Base-by-base conservation (phyloP, 805 yeast genomes). In the Hanseniaspora pseudoguilliermondii region DNA sequence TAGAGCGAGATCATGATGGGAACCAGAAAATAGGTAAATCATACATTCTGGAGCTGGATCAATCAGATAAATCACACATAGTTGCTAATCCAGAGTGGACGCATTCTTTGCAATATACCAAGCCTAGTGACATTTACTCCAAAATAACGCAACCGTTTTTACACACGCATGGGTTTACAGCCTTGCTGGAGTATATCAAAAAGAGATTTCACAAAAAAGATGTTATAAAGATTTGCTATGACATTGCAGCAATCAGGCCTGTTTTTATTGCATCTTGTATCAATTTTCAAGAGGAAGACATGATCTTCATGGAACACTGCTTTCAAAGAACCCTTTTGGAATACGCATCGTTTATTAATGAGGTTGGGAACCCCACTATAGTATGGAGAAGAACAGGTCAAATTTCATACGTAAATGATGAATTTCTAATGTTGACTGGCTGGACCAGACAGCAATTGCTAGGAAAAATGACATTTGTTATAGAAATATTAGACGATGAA, bases 321-420 rank as follows among this genome's bases (percentile, higher is more conserved):
- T 91, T 90, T 71, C 97, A 91, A 68, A 73, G 98, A 47, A 89
- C 97, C 0, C 71, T 91, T 39, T 71, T 91, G 46, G 96, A 95
- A 59, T 91, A 89, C 66, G 90, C 88, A 58, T 85, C 83, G 66
- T 86, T 86, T 66, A 84, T 93, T 41, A 76, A 81, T 23, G 81
- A 85, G 21, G 81, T 88, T 36, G 97, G 97, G 0, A 91, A 97
- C 0, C 97, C 97, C 2, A 89, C 96, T 0, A 78, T 91, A 23
- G 91, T 89, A 3, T 91, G 97, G 97, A 74, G 98, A 61, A 76
- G 97, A 54, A 89, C 96, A 1, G 96, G 96, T 9, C 96, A 91
- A 67, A 85, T 91, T 13, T 93, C 96, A 0, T 91, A 90, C 58
- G 95, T 90, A 2, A 95, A 95, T n/a, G 86, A 86, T 60, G 97